Evolutionary conservation across 169 alveolate species (phyloP), one percentile per base, ranked within the genome.

Genomic region (Babesia ovis): DNA sequence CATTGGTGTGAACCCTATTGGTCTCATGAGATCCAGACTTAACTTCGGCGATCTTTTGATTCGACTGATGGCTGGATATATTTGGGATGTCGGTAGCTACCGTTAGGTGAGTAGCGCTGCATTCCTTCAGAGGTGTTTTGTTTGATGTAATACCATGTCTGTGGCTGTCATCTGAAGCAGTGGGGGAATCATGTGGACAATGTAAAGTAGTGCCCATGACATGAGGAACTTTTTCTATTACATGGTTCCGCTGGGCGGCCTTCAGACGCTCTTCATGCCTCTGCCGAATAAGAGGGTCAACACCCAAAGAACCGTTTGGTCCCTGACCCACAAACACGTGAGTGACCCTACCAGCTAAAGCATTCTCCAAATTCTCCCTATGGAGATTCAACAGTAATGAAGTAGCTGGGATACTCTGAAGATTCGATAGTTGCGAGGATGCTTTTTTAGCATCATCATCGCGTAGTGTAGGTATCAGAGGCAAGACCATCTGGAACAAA

Each of bases 261-360:
- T 9, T 8, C 25, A 59, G 12, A 22, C 74, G 74, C 1, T 64
- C 37, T 50, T 29, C 53, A 37, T 64, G 74, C 14, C 74, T 43
- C 29, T 23, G 4, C 25, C 4, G 29, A 0, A 50, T 32, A 0
- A 4, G 53, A 0, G 20, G 46, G 35, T 75, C 71, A 18, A 69
- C 82, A 14, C 86, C 86, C 35, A 77, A 25, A 11, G 86, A 77
- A 9, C 86, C 86, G n/a, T n/a, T 22, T 6, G 82, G 82, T 23
- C 86, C 86, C 56, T 64, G 14, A 6, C 71, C 62, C 14, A 68
- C 48, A 41, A 54, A 79, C 25, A 79, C 48, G 29, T 46, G 48
- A 22, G 66, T 73, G 2, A 79, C 58, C 12, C 56, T 37, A 16
- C 87, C 87, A 18, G 50, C 43, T 2, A n/a, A 35, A 11, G 46